Conservation (phyloP, 805 yeast species). For the Nakazawaea wickerhamii region DNA sequence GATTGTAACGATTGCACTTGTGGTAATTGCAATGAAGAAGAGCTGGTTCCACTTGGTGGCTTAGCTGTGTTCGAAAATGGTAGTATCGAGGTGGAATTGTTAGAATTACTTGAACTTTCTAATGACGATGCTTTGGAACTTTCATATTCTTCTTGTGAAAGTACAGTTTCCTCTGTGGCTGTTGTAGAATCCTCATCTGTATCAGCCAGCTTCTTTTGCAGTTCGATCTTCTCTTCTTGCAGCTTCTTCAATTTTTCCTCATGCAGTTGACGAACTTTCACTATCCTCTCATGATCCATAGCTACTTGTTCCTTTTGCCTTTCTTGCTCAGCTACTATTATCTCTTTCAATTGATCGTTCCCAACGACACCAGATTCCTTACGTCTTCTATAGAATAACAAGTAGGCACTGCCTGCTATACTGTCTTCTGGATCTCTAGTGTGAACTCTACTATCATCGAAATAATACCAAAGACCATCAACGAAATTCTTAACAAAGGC, state of each 20-base stretch:
- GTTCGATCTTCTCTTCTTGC: conserved; percentile 25
- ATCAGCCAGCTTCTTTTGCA: conserved; percentile 18
- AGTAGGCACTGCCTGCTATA: conserved; percentile 76
- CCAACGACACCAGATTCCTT: conserved; percentile 28
- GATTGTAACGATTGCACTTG: neutral
- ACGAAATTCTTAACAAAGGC: conserved; percentile 77
- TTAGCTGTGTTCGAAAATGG: neutral
- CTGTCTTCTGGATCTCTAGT: conserved; percentile 54
- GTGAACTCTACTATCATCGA: conserved; percentile 76
- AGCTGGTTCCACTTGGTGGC: neutral
- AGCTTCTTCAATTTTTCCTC: conserved; percentile 29
- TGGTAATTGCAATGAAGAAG: neutral
- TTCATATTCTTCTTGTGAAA: conserved; percentile 19
- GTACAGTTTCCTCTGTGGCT: conserved; percentile 19
- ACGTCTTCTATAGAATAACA: conserved; percentile 73
- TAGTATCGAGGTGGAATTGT: neutral
- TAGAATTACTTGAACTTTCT: neutral
- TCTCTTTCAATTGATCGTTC: conserved; percentile 30
- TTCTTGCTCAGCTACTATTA: conserved; percentile 30
- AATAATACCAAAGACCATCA: conserved; percentile 82
- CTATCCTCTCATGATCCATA: conserved; percentile 23
- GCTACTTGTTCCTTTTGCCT: conserved; percentile 17
- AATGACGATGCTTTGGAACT: neutral
- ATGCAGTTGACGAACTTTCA: conserved; percentile 16
- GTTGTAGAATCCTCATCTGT: neutral